phyloP scores from a whole-genome alignment of 352 stramenopile genomes.

The Globisporangium recalcitrans region DNA sequence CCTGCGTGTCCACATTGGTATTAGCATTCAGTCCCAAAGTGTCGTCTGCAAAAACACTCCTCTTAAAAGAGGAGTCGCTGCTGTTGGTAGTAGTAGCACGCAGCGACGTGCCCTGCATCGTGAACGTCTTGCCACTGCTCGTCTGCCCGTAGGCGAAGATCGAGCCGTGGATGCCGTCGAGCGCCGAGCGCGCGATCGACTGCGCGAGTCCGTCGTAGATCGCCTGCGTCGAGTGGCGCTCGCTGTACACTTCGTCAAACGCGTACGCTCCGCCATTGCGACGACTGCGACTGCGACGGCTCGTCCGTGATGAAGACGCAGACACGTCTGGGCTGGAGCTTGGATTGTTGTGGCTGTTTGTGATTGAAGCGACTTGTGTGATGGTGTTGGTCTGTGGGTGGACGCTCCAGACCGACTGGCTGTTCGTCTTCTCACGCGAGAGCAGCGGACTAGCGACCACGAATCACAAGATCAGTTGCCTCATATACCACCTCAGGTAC shows the following conservation, averaged over 20 bases:
- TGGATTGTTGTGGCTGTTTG: not conserved
- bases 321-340: not conserved
- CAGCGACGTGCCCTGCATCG: slow-evolving; percentile 33
- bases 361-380: not conserved
- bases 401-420: not conserved
- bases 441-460: not conserved
- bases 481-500: not conserved
- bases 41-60: not conserved
- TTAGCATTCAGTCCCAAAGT: slow-evolving; percentile 2
- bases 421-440: not conserved
- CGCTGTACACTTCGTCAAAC: slow-evolving; percentile 51
- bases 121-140: slow-evolving; percentile 39
- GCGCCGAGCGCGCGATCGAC: slow-evolving; percentile 6
- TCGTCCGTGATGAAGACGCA: not conserved
- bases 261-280: slow-evolving; percentile 23
- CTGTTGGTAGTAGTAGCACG: not conserved
- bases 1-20: not conserved
- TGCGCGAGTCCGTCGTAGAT: slow-evolving; percentile 16
- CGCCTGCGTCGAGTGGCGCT: slow-evolving; percentile 30
- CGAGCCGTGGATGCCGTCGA: slow-evolving; percentile 24
- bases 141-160: slow-evolving; percentile 48
- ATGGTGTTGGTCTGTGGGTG: slow-evolving; percentile 7
- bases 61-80: not conserved
- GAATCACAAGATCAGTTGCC: not conserved
- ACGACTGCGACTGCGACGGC: not conserved